Evolutionary conservation across 1,284 basidiomycete species (phyloP), one percentile per base, ranked within the genome.

Genomic region (Ceraceosorus guamensis): DNA sequence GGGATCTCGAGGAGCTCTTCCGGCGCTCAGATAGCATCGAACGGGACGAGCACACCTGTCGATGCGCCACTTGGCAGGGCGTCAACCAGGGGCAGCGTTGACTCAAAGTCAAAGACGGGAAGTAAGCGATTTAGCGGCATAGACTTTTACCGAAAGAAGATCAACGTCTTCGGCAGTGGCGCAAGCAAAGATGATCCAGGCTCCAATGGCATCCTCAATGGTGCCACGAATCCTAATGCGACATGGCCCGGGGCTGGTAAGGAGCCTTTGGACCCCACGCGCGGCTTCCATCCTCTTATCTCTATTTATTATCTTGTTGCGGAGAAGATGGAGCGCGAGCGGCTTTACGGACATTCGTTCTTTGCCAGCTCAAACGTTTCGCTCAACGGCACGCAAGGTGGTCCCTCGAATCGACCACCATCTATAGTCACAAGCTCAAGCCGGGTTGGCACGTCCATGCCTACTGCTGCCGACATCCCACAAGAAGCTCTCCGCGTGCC

Each of bases 281-380:
- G 84, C 53, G 92, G 91, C 3, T 98, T 89, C 79, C 91, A 97
- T 76, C 92, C 91, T 0, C 82, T 98, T 35, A 83, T 98, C 54
- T 92, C 91, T 30, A 95, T 98, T 78, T 98, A 98, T 76, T 97
- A 87, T 79, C 84, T 98, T 16, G 89, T 93, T 1, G 81, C 87
- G 55, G 93, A 98, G 79, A 96, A 96, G 81, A 83, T 92, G 76
- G 91, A 97, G 71, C 82, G 93, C 51, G 92, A 97, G 70, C 83
- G 83, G 57, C 87, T 97, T 4, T 97, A 91, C 77, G 93, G 93
- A 0, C 85, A 87, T 0, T 91, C 90, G 1, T 86, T 89, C 66
- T 98, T 98, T 77, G 93, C 93, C 2, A 89, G 85, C 53, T 96
- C 91, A 1, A 89, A 91, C 68, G 78, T 91, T 18, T 82, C 81